Evolutionary conservation across 805 yeast genomes (phyloP).

Genomic region (Kuraishia cidri): DNA sequence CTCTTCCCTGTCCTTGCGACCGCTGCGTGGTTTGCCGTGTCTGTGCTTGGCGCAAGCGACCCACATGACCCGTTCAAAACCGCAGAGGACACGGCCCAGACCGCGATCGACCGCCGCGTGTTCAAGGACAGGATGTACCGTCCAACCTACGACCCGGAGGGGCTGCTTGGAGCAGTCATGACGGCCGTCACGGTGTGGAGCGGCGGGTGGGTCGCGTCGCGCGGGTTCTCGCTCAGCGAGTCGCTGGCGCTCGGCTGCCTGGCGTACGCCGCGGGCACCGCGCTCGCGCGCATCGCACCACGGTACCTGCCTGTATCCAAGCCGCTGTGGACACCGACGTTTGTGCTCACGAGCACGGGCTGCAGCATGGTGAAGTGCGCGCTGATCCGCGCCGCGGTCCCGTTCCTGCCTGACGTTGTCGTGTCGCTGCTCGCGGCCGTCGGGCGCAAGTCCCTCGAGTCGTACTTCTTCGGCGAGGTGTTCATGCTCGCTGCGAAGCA

Average conservation of each 20-base stretch:
- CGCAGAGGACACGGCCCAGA: slow-evolving; percentile 19
- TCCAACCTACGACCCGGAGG: slow-evolving; percentile 24
- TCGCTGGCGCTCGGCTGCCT: slow-evolving; percentile 14
- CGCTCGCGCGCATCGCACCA: slow-evolving; percentile 16
- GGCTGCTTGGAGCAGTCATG: slow-evolving; percentile 22
- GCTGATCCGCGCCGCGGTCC: slow-evolving; percentile 9
- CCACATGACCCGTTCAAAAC: slow-evolving; percentile 14
- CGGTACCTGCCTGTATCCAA: slow-evolving; percentile 20
- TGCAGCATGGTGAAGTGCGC: slow-evolving; percentile 18
- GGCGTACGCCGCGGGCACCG: slow-evolving; percentile 14
- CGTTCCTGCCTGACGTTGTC: slow-evolving; percentile 14
- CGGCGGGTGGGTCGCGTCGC: slow-evolving; percentile 19
- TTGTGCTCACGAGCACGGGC: slow-evolving; percentile 19
- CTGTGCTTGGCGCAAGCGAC: slow-evolving; percentile 14
- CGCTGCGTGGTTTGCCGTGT: slow-evolving; percentile 15
- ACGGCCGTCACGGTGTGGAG: slow-evolving; percentile 25
- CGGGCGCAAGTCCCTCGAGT: slow-evolving; percentile 19
- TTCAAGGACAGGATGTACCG: slow-evolving; percentile 13
- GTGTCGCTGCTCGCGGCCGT: slow-evolving; percentile 9
- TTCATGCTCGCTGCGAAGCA: slow-evolving; percentile 5
- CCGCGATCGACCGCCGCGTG: slow-evolving; percentile 15
- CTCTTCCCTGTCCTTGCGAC: slow-evolving; percentile 9
- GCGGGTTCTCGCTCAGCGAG: slow-evolving; percentile 10
- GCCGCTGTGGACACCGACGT: slow-evolving; percentile 26
- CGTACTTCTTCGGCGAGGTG: slow-evolving; percentile 14